Evolutionary conservation across 768 basidiomycete species (phyloP).

Genomic region (Candolleomyces eurysporus): DNA sequence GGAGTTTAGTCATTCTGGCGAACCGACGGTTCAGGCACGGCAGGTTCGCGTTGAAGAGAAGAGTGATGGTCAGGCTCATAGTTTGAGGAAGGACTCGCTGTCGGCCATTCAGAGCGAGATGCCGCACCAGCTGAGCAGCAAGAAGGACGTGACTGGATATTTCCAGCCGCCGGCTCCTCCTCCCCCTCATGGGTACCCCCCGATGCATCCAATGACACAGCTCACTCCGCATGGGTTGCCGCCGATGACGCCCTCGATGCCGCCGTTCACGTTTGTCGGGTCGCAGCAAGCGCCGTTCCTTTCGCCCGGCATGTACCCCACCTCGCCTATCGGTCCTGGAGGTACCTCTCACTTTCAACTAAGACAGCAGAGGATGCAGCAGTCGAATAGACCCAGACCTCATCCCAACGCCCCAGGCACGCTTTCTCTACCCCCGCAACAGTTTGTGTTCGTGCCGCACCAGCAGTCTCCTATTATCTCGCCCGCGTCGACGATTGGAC

Average conservation of each 20-base stretch:
- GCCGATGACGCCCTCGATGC: constrained; percentile 97
- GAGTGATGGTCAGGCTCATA: background rate
- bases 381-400: background rate
- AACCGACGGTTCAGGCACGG: constrained; percentile 7
- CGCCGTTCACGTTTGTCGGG: constrained; percentile 79
- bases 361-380: background rate
- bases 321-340: background rate
- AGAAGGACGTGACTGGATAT: background rate
- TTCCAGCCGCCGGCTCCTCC: constrained; percentile 7
- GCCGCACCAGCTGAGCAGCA: background rate
- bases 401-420: constrained; percentile 7
- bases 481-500: constrained; percentile 2
- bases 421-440: constrained; percentile 3
- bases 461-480: constrained; percentile 8
- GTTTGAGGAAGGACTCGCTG: background rate
- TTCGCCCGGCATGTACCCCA: constrained; percentile 6
- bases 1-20: constrained; percentile 4
- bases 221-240: constrained; percentile 77
- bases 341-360: background rate
- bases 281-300: constrained; percentile 28
- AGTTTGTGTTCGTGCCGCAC: constrained; percentile 12
- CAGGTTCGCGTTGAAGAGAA: background rate
- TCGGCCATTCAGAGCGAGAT: background rate
- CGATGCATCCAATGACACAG: constrained; percentile 27
- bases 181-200: constrained; percentile 7